Conservation (phyloP, 2,329 filamentous ascomycete species). For the Zalaria obscura region DNA sequence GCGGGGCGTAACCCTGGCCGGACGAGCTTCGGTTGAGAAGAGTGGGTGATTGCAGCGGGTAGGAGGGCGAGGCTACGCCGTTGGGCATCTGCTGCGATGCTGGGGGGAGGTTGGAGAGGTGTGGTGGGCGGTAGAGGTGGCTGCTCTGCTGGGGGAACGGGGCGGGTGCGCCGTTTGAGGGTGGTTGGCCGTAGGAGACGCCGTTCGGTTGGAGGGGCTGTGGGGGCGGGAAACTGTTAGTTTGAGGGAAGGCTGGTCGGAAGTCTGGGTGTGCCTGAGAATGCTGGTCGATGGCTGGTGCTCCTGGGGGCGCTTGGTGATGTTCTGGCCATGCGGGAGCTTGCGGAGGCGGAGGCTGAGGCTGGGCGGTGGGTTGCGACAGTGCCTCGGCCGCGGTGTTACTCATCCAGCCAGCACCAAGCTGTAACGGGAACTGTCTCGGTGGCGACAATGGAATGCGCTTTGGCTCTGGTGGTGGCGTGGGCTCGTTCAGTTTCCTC, state of each 20-base stretch:
- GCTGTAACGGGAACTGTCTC: constrained; percentile 11
- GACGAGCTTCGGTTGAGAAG: not conserved
- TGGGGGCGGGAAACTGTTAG: not conserved
- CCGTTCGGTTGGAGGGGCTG: constrained; percentile 14
- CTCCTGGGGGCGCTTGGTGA: not conserved
- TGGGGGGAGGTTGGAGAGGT: constrained; percentile 9
- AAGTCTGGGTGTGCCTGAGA: not conserved
- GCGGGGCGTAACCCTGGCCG: constrained; percentile 11
- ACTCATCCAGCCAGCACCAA: constrained; percentile 4
- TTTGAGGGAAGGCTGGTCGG: not conserved
- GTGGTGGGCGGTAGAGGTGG: constrained; percentile 4
- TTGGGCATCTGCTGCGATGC: constrained; percentile 14
- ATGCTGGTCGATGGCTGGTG: too few species aligned
- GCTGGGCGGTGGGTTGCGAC: constrained; percentile 3
- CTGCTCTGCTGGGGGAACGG: not conserved
- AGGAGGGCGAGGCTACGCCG: constrained; percentile 20
- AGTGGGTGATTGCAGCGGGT: constrained; percentile 20
- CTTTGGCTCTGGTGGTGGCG: constrained; percentile 16
- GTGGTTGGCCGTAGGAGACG: constrained; percentile 1
- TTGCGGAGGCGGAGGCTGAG: constrained; percentile 6
- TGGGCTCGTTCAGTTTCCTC: constrained; percentile 25
- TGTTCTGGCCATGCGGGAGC: constrained; percentile 8
- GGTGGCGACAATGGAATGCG: constrained; percentile 11
- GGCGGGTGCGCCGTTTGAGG: not conserved
- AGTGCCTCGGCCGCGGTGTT: constrained; percentile 10